Conservation (phyloP, 2,329 filamentous ascomycete genomes). For the Botrytis cinerea region DNA sequence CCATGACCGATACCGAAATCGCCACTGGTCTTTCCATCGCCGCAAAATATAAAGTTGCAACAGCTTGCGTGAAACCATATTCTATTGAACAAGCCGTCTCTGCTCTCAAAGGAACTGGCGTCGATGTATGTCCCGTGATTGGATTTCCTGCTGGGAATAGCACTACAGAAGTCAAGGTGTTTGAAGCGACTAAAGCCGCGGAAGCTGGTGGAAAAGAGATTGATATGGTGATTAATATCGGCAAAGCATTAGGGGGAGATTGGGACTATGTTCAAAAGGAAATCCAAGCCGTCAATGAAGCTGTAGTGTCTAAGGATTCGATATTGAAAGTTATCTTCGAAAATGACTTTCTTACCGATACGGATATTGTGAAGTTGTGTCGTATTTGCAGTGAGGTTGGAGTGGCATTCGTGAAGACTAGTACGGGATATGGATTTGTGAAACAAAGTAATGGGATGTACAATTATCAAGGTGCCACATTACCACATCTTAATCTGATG, state of each 20-base stretch:
- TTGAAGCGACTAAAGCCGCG: slow-evolving; percentile 53
- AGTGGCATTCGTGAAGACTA: slow-evolving; percentile 62
- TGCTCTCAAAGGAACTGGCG: slow-evolving; percentile 50
- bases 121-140: slow-evolving; percentile 58
- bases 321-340: slow-evolving; percentile 64
- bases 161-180: slow-evolving; percentile 55
- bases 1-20: slow-evolving; percentile 59
- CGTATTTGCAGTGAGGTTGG: slow-evolving; percentile 53
- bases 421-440: slow-evolving; percentile 61
- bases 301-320: slow-evolving; percentile 48
- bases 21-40: slow-evolving; percentile 51
- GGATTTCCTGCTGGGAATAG: slow-evolving; percentile 63
- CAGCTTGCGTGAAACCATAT: slow-evolving; percentile 62
- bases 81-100: slow-evolving; percentile 50
- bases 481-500: slow-evolving; percentile 56
- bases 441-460: slow-evolving; percentile 55
- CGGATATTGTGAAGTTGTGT: slow-evolving; percentile 55
- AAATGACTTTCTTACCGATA: slow-evolving; percentile 54
- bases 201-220: slow-evolving; percentile 54
- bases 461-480: slow-evolving; percentile 55
- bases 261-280: slow-evolving; percentile 59
- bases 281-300: slow-evolving; percentile 52
- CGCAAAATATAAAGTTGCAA: slow-evolving; percentile 52
- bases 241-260: slow-evolving; percentile 56
- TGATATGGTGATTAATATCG: slow-evolving; percentile 63